These are phyloP conservation scores for Penicillium sclerotiorum DNA, from an alignment of 2,329 filamentous ascomycete species.

Conservation along the genomic window DNA sequence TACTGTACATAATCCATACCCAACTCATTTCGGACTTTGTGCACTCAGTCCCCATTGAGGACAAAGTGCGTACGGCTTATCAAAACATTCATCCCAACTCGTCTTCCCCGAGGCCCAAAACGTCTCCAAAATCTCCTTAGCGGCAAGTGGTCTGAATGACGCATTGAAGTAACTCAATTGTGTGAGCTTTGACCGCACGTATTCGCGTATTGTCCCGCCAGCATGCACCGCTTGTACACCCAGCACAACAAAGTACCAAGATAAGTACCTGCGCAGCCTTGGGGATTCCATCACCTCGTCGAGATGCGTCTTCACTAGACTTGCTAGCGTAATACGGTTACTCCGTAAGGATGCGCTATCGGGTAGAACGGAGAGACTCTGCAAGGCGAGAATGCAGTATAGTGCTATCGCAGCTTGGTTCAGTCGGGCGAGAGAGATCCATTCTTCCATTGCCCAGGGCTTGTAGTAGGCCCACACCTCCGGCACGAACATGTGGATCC, in stretches of 20 bases:
- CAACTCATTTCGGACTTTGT: not conserved
- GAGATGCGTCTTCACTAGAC: slow-evolving; percentile 17
- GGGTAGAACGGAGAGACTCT: slow-evolving; percentile 35
- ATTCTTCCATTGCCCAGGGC: slow-evolving; percentile 23
- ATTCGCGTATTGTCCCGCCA: slow-evolving; percentile 24
- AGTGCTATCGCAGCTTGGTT: slow-evolving; percentile 36
- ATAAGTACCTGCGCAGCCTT: slow-evolving; percentile 22
- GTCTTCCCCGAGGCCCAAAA: slow-evolving; percentile 39
- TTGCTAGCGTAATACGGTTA: not conserved
- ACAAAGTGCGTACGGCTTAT: slow-evolving; percentile 30
- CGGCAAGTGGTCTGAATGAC: slow-evolving; percentile 34
- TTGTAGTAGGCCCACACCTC: slow-evolving; percentile 35
- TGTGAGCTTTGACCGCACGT: slow-evolving; percentile 30
- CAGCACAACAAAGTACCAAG: slow-evolving; percentile 43
- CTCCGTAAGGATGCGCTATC: slow-evolving; percentile 10
- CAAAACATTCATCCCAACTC: slow-evolving; percentile 45
- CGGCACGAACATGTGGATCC: slow-evolving; percentile 33
- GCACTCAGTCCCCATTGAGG: too few relatives aligned
- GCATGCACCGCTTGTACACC: slow-evolving; percentile 35
- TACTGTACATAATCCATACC: too few relatives aligned
- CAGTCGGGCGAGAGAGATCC: slow-evolving; percentile 33
- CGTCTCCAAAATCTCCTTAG: slow-evolving; percentile 33
- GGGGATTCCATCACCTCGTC: slow-evolving; percentile 12
- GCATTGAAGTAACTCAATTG: slow-evolving; percentile 31
- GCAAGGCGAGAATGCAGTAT: slow-evolving; percentile 43